Evolutionary conservation across 495 filamentous ascomycete genomes (phyloP).

Genomic region (Tuber borchii): DNA sequence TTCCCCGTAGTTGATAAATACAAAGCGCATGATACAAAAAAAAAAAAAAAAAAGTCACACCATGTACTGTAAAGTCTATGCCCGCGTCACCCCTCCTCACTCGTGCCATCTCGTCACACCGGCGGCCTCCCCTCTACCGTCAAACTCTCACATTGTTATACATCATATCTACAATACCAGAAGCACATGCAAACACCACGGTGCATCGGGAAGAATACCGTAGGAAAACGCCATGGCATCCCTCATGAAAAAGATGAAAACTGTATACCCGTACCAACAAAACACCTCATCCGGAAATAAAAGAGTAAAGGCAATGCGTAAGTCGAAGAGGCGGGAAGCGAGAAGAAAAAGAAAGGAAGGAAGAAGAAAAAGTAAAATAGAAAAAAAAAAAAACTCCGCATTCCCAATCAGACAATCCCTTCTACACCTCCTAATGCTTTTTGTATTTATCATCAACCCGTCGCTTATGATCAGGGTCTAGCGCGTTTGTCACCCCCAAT

Average conservation of each 20-base stretch:
- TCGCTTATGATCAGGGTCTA: slow-evolving; percentile 76
- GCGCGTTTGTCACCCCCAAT: slow-evolving; percentile 84
- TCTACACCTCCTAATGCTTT: slow-evolving; percentile 18
- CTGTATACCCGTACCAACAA: not conserved
- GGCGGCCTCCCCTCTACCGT: not conserved
- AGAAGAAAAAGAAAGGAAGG: not conserved
- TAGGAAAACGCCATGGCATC: slow-evolving; percentile 5
- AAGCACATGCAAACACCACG: slow-evolving; percentile 1
- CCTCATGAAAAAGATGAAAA: slow-evolving; percentile 4
- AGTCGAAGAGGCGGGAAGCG: not conserved
- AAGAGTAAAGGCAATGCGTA: not conserved
- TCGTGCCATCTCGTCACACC: not conserved
- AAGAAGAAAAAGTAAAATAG: slow-evolving; percentile 12
- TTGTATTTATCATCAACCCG: slow-evolving; percentile 65
- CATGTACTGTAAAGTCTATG: not conserved
- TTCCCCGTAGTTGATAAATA: too few species aligned
- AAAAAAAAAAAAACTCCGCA: slow-evolving; percentile 8
- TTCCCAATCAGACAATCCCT: not conserved
- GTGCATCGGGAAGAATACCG: not conserved
- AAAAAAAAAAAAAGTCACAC: too few species aligned
- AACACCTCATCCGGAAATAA: not conserved
- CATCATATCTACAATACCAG: slow-evolving; percentile 5
- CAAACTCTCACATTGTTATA: not conserved
- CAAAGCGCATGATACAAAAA: too few species aligned
- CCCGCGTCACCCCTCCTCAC: slow-evolving; percentile 4